Conservation (phyloP, 768 basidiomycete species). For the Trametes sanguinea region DNA sequence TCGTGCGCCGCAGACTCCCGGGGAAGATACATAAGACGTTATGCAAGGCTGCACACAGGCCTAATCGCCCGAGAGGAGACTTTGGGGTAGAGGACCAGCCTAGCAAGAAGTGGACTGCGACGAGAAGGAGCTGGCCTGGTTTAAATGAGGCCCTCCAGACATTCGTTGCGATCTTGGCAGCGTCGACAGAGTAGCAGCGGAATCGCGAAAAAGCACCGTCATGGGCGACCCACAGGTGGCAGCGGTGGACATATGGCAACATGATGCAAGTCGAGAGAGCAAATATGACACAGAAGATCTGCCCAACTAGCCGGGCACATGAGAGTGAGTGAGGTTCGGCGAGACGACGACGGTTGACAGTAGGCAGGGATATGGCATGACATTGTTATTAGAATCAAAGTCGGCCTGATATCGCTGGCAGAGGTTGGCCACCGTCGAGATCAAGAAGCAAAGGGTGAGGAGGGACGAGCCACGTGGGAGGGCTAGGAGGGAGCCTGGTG, state of each 20-base stretch:
- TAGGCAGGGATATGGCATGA: too few relatives aligned
- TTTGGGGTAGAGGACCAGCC: not conserved
- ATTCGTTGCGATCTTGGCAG: not conserved
- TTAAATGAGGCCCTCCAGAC: not conserved
- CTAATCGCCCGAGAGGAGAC: not conserved
- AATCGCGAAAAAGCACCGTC: not conserved
- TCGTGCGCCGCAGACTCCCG: not conserved
- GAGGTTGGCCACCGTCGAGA: too few relatives aligned
- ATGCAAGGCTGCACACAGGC: not conserved
- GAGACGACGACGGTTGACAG: not conserved
- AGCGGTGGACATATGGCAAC: not conserved
- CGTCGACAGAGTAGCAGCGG: not conserved
- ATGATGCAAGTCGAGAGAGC: not conserved
- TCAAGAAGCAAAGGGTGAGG: too few relatives aligned
- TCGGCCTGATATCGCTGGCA: too few relatives aligned
- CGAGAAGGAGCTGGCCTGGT: not conserved
- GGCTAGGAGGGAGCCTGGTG: too few relatives aligned
- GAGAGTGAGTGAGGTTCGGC: not conserved
- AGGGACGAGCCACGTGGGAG: too few relatives aligned
- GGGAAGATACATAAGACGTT: not conserved
- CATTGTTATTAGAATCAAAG: too few relatives aligned
- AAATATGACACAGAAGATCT: not conserved
- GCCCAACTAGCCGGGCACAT: not conserved
- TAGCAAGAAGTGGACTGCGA: not conserved
- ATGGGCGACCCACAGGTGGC: not conserved